Evolutionary conservation across 495 filamentous ascomycete genomes (phyloP).

Genomic region (Durotheca rogersii): DNA sequence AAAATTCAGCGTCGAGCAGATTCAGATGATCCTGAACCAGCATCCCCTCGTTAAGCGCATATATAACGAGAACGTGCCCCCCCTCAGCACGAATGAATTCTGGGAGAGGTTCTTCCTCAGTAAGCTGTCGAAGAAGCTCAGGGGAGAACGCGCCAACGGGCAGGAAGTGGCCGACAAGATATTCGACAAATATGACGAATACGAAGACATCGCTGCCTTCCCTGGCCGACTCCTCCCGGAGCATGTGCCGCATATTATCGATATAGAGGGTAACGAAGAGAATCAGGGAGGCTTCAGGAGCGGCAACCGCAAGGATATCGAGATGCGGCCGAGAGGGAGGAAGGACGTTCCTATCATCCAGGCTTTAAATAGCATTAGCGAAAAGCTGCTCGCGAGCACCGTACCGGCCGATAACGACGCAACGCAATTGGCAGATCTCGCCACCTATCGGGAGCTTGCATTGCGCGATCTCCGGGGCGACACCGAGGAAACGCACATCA

Average conservation of each 20-base stretch:
- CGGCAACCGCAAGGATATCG: slow-evolving; percentile 82
- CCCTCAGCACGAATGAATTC: slow-evolving; percentile 74
- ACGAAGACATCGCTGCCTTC: slow-evolving; percentile 59
- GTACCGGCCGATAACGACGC: slow-evolving; percentile 71
- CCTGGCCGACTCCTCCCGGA: slow-evolving; percentile 53
- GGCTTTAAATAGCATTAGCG: slow-evolving; percentile 80
- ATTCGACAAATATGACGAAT: slow-evolving; percentile 80
- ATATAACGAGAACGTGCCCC: slow-evolving; percentile 91
- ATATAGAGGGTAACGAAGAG: slow-evolving; percentile 91
- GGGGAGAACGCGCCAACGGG: slow-evolving; percentile 79
- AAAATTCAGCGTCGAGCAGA: slow-evolving; percentile 87
- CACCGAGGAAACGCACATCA: slow-evolving; percentile 67
- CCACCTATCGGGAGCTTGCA: slow-evolving; percentile 70
- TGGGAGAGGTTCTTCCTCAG: slow-evolving; percentile 93
- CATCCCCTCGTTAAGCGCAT: slow-evolving; percentile 88
- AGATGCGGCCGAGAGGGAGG: slow-evolving; percentile 69
- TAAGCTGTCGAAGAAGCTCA: slow-evolving; percentile 84
- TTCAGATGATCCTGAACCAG: slow-evolving; percentile 87
- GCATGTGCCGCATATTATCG: slow-evolving; percentile 82
- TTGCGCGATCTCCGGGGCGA: slow-evolving; percentile 83
- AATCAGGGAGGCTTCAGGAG: slow-evolving; percentile 66
- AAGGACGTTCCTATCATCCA: slow-evolving; percentile 64
- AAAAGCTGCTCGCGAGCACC: slow-evolving; percentile 87
- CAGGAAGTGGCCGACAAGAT: slow-evolving; percentile 69
- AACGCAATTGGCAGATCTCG: slow-evolving; percentile 58